Percentiles rank a stretch among this genome's conserved stretches.
phyloP scores from a whole-genome alignment of 2,329 filamentous ascomycete genomes.

The Fusarium sp. region DNA sequence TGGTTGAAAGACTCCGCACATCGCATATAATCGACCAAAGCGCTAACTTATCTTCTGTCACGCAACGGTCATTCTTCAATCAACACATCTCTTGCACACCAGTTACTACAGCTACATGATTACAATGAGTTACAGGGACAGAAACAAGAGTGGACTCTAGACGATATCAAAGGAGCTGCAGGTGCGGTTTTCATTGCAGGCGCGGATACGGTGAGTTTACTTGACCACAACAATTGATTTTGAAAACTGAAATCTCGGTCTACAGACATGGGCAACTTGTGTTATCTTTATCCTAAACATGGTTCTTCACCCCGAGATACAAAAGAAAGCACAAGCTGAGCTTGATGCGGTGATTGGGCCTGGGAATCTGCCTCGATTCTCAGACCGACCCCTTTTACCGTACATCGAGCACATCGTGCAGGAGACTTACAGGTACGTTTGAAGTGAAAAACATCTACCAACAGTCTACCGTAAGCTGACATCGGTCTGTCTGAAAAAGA shows the following conservation, averaged over 20 bases:
- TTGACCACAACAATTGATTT: constrained; percentile 35
- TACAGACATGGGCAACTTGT: constrained; percentile 46
- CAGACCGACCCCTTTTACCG: constrained; percentile 56
- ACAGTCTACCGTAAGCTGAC: neutral
- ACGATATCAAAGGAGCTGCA: constrained; percentile 62
- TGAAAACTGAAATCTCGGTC: constrained; percentile 24
- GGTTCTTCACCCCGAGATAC: constrained; percentile 56
- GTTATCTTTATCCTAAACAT: constrained; percentile 57
- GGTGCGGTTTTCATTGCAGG: constrained; percentile 62
- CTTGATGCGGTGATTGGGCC: constrained; percentile 58
- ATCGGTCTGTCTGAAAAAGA: constrained; percentile 22
- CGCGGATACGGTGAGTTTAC: constrained; percentile 53
- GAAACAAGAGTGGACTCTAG: constrained; percentile 47
- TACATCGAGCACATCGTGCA: constrained; percentile 59
- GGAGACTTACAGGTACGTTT: constrained; percentile 54
- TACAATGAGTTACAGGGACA: constrained; percentile 21
- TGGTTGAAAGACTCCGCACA: neutral
- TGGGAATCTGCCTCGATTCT: constrained; percentile 57
- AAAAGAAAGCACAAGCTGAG: constrained; percentile 58
- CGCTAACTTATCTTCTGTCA: constrained; percentile 26
- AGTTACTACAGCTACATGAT: constrained; percentile 36
- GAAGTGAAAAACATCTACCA: neutral
- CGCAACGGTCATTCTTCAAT: constrained; percentile 19
- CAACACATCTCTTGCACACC: constrained; percentile 44
- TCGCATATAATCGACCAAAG: neutral